These are phyloP conservation scores for Eimeria acervulina DNA, from an alignment of 169 alveolate genomes.

Conservation along the genomic window DNA sequence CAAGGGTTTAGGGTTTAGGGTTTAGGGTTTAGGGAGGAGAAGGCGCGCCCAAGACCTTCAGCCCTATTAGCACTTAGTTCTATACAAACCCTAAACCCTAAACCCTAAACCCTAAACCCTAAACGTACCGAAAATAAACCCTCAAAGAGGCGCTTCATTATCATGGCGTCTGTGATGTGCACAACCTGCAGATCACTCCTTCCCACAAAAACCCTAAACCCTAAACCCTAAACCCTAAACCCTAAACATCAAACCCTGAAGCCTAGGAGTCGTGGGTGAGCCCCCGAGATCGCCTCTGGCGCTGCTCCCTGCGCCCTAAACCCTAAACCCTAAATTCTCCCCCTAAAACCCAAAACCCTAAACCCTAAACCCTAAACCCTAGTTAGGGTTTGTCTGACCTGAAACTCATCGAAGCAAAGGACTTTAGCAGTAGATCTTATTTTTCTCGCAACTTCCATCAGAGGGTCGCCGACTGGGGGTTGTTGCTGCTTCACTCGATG, in stretches of 20 bases:
- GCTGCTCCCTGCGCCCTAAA: not conserved
- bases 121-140: conserved; percentile 84
- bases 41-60: too few relatives aligned
- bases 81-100: conserved; percentile 10
- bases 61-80: too few relatives aligned
- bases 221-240: conserved; percentile 42
- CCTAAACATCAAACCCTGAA: conserved; percentile 4
- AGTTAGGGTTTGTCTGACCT: conserved; percentile 81
- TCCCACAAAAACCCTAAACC: not conserved
- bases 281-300: not conserved
- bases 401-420: conserved; percentile 93
- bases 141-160: conserved; percentile 92
- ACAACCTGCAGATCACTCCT: conserved; percentile 82
- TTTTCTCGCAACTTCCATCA: conserved; percentile 87
- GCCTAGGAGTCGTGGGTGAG: not conserved
- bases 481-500: conserved; percentile 75
- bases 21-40: not conserved
- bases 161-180: conserved; percentile 95
- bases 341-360: conserved; percentile 30
- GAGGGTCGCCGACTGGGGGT: conserved; percentile 89
- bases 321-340: conserved; percentile 42
- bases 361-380: conserved; percentile 36
- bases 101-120: conserved; percentile 49
- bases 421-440: conserved; percentile 88
- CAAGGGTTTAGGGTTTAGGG: conserved; percentile 4